Evolutionary conservation across 495 filamentous ascomycete species (phyloP).

Genomic region (Oleoguttula mirabilis): DNA sequence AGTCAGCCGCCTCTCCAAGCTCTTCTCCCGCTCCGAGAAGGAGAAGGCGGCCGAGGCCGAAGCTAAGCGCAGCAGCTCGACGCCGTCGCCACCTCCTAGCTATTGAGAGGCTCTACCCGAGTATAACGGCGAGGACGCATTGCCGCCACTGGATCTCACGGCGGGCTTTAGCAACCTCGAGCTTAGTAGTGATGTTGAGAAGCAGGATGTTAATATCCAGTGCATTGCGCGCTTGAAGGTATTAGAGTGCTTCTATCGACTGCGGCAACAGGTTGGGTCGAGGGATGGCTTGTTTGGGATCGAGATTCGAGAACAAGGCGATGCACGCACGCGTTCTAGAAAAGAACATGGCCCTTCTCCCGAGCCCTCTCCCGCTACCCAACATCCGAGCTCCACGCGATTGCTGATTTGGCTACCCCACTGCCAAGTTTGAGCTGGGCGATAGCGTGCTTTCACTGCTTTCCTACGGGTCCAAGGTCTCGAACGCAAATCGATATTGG

Average conservation of each 20-base stretch:
- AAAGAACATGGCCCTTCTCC: too few relatives aligned
- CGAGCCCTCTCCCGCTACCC: too few relatives aligned
- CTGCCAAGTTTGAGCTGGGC: too few relatives aligned
- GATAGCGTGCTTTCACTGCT: too few relatives aligned
- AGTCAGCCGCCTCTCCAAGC: too few relatives aligned
- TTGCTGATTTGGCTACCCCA: too few relatives aligned
- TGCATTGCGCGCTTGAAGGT: conserved; percentile 71
- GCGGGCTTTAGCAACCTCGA: conserved; percentile 11
- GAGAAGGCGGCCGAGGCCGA: conserved; percentile 62
- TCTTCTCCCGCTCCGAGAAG: conserved; percentile 44
- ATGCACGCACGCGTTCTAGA: too few relatives aligned
- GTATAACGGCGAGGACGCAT: conserved; percentile 5
- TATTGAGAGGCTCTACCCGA: conserved; percentile 5
- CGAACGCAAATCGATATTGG: too few relatives aligned
- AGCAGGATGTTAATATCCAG: conserved; percentile 24
- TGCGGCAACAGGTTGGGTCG: conserved; percentile 54
- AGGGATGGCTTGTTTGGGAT: conserved; percentile 56
- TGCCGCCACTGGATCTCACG: conserved; percentile 11
- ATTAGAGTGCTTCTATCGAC: conserved; percentile 52
- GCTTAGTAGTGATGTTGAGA: not conserved
- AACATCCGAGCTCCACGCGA: too few relatives aligned
- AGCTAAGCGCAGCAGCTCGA: conserved; percentile 18
- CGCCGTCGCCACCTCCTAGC: conserved; percentile 7
- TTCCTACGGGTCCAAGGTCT: too few relatives aligned
- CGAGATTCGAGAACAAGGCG: too few relatives aligned